Conservation (phyloP, 2,329 filamentous ascomycete genomes). For the Alternaria arbusti region DNA sequence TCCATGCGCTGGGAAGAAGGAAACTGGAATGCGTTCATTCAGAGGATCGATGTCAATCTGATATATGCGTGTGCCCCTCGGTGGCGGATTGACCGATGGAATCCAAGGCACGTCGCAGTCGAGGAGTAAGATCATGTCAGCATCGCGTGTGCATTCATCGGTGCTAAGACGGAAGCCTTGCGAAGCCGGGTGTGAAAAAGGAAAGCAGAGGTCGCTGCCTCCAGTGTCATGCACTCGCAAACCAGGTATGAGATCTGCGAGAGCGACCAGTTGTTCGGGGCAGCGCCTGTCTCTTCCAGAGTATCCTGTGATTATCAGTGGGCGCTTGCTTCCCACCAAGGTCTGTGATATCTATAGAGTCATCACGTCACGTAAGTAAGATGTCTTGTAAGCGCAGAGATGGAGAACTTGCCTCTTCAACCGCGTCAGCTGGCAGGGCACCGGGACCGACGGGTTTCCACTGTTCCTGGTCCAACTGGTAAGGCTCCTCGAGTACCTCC, state of each 20-base stretch:
- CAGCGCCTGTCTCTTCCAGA: neutral
- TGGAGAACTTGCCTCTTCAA: neutral
- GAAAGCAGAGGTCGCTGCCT: neutral
- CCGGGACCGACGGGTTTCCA: neutral
- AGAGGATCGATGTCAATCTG: neutral
- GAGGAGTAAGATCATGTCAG: neutral
- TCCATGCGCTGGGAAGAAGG: neutral
- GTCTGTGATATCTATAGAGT: neutral
- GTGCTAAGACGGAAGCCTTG: constrained; percentile 20
- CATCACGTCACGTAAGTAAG: neutral
- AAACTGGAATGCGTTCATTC: neutral
- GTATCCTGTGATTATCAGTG: neutral
- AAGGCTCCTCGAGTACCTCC: neutral
- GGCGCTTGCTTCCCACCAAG: neutral
- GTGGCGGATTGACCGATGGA: neutral
- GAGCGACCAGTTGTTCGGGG: neutral
- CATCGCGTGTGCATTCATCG: neutral
- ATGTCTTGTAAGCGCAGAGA: neutral
- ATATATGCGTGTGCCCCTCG: neutral
- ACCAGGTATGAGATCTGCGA: neutral
- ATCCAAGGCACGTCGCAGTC: neutral
- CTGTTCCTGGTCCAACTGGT: neutral
- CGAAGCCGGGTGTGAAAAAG: constrained; percentile 21
- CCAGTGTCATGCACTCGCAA: neutral
- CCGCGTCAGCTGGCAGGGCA: neutral